Conservation (phyloP, 164 flowering plant species). For the Vitis amurensis region DNA sequence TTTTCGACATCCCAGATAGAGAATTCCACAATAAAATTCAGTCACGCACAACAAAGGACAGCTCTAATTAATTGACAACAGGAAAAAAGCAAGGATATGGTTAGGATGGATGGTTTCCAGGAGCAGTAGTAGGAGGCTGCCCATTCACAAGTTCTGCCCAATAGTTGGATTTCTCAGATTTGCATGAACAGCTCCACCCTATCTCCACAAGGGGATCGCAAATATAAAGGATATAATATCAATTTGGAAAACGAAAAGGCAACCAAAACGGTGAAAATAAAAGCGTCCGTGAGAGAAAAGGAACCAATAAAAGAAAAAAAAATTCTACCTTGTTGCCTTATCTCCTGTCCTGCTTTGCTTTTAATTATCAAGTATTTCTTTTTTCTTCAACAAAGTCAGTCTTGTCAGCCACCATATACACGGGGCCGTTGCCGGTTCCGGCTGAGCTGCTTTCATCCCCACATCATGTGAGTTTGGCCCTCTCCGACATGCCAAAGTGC, state of each 20-base stretch:
- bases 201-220: no score
- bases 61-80: no score
- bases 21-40: no score
- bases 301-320: slow-evolving; percentile 5
- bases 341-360: slow-evolving; percentile 15
- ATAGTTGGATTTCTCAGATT: no score
- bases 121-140: no score
- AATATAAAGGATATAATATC: not conserved
- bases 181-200: no score
- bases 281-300: slow-evolving; percentile 10
- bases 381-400: slow-evolving; percentile 25
- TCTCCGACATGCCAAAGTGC: not conserved
- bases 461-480: not conserved
- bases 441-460: slow-evolving; percentile 4
- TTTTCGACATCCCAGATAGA: no score
- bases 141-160: no score
- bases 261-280: not conserved
- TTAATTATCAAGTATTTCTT: slow-evolving; percentile 26
- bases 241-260: not conserved
- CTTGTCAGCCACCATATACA: slow-evolving; percentile 35
- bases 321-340: slow-evolving; percentile 19
- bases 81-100: no score
- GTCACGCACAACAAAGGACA: no score
- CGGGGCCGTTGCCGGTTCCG: slow-evolving; percentile 20
- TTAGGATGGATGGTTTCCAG: no score